Conservation (phyloP, 352 stramenopile species). For the Elongisporangium prolatum region DNA sequence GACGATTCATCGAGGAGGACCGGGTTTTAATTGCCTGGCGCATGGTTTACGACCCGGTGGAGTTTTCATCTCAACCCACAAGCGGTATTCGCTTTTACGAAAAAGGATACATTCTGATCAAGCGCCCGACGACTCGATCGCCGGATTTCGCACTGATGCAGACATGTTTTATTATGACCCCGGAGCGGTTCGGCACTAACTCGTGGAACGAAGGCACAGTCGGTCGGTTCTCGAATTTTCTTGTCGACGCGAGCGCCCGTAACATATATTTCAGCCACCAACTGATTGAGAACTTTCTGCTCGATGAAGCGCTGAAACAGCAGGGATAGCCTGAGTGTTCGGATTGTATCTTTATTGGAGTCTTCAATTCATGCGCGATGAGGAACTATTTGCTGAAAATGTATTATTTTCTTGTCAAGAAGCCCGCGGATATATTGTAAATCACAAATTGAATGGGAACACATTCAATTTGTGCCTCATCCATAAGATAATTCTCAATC, state of each 20-base stretch:
- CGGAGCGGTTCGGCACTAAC: conserved; percentile 55
- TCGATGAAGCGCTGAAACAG: conserved; percentile 21
- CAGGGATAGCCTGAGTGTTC: background rate
- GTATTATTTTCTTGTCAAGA: too few species aligned
- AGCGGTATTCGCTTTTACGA: conserved; percentile 32
- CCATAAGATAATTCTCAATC: conserved; percentile 31
- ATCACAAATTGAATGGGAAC: too few species aligned
- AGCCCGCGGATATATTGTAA: too few species aligned
- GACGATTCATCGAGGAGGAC: conserved; percentile 24
- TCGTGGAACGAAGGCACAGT: conserved; percentile 51
- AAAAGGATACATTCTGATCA: conserved; percentile 37
- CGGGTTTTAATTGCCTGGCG: conserved; percentile 36
- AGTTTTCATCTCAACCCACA: conserved; percentile 27
- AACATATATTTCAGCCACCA: conserved; percentile 52
- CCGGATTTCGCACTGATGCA: conserved; percentile 28
- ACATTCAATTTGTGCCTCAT: too few species aligned
- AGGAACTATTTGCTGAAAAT: too few species aligned
- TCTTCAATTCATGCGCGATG: too few species aligned
- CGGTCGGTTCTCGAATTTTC: conserved; percentile 58
- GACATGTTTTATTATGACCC: conserved; percentile 39
- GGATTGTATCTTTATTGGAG: too few species aligned
- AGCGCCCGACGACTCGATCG: conserved; percentile 17
- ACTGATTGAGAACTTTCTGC: conserved; percentile 29
- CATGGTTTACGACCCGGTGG: conserved; percentile 28
- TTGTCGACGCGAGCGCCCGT: conserved; percentile 48